Percentiles rank a stretch among this genome's conserved stretches.
phyloP scores from a whole-genome alignment of 306 rosid genomes.

The Prunus persica region DNA sequence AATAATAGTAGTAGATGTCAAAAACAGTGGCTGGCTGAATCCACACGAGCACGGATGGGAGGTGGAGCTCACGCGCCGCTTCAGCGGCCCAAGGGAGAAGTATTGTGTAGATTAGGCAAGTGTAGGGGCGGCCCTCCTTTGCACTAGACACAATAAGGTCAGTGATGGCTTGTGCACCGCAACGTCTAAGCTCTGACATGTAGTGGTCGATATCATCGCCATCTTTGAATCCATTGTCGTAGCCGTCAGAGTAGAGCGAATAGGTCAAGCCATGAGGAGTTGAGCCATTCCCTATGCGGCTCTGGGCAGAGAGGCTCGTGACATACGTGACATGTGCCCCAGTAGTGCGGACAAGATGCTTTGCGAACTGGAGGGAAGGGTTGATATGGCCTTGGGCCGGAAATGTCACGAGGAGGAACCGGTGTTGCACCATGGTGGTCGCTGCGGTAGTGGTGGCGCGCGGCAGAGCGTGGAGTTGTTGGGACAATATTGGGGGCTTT shows the following conservation, averaged over 20 bases:
- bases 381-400: conserved; percentile 44
- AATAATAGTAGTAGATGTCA: conserved; percentile 28
- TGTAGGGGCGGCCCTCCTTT: conserved; percentile 21
- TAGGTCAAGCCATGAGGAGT: conserved; percentile 9
- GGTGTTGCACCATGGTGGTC: conserved; percentile 18
- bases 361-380: conserved; percentile 36
- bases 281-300: conserved; percentile 16
- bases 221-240: conserved; percentile 19
- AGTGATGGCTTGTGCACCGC: conserved; percentile 24
- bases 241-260: conserved; percentile 34
- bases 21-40: conserved; percentile 41
- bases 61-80: conserved; percentile 15
- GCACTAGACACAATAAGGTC: conserved; percentile 11
- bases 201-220: neutral
- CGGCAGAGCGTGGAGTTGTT: neutral
- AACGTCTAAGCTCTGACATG: neutral
- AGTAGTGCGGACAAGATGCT: conserved; percentile 20
- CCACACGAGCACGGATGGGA: conserved; percentile 33
- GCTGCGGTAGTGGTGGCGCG: neutral
- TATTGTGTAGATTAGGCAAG: conserved; percentile 25
- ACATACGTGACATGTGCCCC: conserved; percentile 28
- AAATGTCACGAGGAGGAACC: conserved; percentile 13
- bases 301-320: conserved; percentile 14
- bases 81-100: conserved; percentile 32
- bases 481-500: too few relatives aligned